phyloP scores from a whole-genome alignment of 2,329 filamentous ascomycete genomes.

The Aspergillus sp. region DNA sequence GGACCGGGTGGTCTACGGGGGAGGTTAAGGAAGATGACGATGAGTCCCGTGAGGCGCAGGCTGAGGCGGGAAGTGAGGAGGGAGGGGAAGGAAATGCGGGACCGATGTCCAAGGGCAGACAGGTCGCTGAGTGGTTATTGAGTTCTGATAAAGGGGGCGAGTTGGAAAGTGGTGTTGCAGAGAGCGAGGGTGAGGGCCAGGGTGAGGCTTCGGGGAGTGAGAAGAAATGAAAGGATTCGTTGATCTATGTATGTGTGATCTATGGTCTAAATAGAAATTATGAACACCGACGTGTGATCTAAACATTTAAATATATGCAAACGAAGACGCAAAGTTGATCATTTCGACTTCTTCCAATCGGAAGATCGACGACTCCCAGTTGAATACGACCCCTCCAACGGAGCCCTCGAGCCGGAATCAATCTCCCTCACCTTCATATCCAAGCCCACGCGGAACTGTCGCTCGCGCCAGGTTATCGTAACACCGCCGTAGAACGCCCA shows the following conservation, averaged over 20 bases:
- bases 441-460: constrained; percentile 68
- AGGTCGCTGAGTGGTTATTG: constrained; percentile 37
- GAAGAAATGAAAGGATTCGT: constrained; percentile 3
- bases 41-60: constrained; percentile 17
- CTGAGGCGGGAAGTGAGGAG: constrained; percentile 12
- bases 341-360: constrained; percentile 10
- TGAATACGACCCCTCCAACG: constrained; percentile 17
- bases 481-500: constrained; percentile 85
- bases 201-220: constrained; percentile 12
- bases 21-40: constrained; percentile 15
- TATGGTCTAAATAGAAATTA: background rate
- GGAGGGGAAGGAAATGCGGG: constrained; percentile 7
- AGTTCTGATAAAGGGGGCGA: constrained; percentile 29
- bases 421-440: constrained; percentile 72
- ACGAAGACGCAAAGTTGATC: constrained; percentile 5
- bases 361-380: constrained; percentile 3
- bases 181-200: constrained; percentile 9
- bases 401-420: constrained; percentile 7
- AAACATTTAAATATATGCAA: too few relatives aligned
- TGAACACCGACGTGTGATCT: too few relatives aligned
- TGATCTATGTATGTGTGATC: background rate
- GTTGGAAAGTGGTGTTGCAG: constrained; percentile 24
- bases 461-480: constrained; percentile 80
- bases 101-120: constrained; percentile 28
- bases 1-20: constrained; percentile 59